Evolutionary conservation across 225 moss, liverwort and hornwort species (phyloP), one percentile per base, ranked within the genome.

Genomic region (Pseudoscleropodium purum): DNA sequence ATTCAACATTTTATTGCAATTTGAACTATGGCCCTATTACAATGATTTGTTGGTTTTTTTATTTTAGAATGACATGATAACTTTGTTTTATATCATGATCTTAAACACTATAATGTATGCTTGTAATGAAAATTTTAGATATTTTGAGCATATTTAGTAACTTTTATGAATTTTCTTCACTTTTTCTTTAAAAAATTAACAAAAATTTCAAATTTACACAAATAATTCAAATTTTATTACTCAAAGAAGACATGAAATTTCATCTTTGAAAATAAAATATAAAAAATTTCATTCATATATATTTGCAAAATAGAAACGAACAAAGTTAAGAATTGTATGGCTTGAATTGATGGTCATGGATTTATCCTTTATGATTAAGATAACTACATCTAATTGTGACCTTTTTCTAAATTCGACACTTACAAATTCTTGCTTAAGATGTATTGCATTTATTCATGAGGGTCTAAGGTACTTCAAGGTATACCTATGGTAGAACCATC

Each of bases 381-480:
- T 74, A 29, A 30, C 17, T 45, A 18, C 29, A 74, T 45, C 2
- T 45, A 18, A 45, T 45, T 45, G 4, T 18, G 15, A 72, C 9
- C 5, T 45, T 74, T 45, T 45, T 45, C 10, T 30, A 4, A 74
- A 74, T 30, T 29, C 0, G 2, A 3, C 17, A 73, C 5, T 43
- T 9, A 45, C 0, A 74, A 74, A 45, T 74, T 30, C 6, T 18
- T 45, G 0, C 10, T 45, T 45, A 29, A 17, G 9, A 30, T 74
- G 6, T 18, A 45, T 17, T 43, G 1, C 5, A 0, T 41, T 39
- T 43, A 27, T 43, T 43, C 5, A 43, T 29, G 16, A 43, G 3
- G 16, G 73, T 3, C 9, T 73, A 27, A 1, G 9, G 1, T 3
- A 0, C 43, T 73, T 43, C 2, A 5, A 0, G 0, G 0, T 73